Conservation (phyloP, 75 land plant genomes). For the Selaginella moellendorffii region DNA sequence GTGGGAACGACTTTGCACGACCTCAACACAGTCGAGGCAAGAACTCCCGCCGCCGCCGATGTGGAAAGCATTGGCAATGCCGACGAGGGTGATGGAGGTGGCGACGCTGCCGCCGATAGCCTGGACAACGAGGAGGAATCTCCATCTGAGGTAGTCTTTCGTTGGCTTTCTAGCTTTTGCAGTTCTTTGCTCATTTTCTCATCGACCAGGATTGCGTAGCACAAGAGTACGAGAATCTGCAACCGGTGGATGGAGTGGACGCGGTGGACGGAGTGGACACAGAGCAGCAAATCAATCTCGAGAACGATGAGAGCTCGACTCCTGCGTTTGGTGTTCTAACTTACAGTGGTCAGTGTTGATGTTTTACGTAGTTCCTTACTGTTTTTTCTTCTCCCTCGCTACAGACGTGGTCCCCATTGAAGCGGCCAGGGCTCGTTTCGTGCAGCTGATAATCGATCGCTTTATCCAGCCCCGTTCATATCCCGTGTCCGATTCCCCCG, state of each 20-base stretch:
- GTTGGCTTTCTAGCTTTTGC: not conserved
- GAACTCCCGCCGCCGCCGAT: no score
- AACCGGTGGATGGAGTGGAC: constrained; percentile 48
- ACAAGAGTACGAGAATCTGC: constrained; percentile 55
- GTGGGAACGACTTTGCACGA: constrained; percentile 53
- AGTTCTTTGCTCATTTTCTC: constrained; percentile 1
- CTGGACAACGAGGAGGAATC: constrained; percentile 12
- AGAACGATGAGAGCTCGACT: constrained; percentile 40
- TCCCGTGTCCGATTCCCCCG: constrained; percentile 44
- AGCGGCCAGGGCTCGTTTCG: constrained; percentile 69
- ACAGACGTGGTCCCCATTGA: constrained; percentile 91
- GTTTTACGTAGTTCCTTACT: constrained; percentile 1
- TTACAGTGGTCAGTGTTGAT: constrained; percentile 14
- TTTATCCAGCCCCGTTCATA: constrained; percentile 52
- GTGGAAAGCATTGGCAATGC: constrained; percentile 28
- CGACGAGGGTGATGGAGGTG: not conserved
- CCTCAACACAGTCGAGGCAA: constrained; percentile 45
- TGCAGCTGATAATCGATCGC: constrained; percentile 73
- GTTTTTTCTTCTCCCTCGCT: not conserved
- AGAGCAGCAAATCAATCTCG: constrained; percentile 42
- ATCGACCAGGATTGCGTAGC: constrained; percentile 84
- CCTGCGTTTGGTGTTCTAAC: constrained; percentile 49
- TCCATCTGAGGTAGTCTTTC: constrained; percentile 6
- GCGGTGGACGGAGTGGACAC: constrained; percentile 50
- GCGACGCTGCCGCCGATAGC: constrained; percentile 9